Evolutionary conservation across 371 early-diverging fungal genomes (phyloP).

Genomic region (Thermomucor indicae-seudaticae): DNA sequence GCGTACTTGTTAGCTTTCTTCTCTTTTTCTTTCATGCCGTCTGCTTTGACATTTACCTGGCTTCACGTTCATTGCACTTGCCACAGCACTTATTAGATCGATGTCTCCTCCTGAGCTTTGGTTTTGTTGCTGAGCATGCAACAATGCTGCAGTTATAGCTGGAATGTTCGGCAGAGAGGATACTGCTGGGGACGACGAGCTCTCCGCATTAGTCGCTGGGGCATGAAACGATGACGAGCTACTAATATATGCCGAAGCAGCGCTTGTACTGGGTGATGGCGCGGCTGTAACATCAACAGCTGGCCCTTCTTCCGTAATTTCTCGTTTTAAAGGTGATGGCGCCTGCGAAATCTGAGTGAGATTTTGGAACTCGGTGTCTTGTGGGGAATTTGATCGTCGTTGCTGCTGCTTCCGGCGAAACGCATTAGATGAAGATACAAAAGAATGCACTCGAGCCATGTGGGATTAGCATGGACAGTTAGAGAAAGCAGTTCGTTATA

Average conservation of each 20-base stretch:
- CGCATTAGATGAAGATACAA: too few species aligned
- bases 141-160: background rate
- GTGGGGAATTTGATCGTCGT: too few species aligned
- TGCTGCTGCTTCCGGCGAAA: too few species aligned
- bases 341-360: background rate
- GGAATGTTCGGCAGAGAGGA: background rate
- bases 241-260: too few species aligned
- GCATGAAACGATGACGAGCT: background rate
- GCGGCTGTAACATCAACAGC: background rate
- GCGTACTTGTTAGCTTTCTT: too few species aligned
- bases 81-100: constrained; percentile 4
- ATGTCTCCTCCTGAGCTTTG: background rate
- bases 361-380: background rate
- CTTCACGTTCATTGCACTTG: constrained; percentile 5
- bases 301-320: background rate
- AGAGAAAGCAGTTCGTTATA: too few species aligned
- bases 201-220: background rate
- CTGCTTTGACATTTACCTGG: background rate
- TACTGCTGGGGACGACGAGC: too few species aligned
- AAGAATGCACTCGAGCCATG: constrained; percentile 7
- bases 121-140: background rate
- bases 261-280: background rate
- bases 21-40: too few species aligned
- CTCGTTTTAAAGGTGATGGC: background rate
- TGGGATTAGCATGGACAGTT: too few species aligned